Conservation (phyloP, 192 early-diverging fungal genomes). For the Entomortierella lignicola region DNA sequence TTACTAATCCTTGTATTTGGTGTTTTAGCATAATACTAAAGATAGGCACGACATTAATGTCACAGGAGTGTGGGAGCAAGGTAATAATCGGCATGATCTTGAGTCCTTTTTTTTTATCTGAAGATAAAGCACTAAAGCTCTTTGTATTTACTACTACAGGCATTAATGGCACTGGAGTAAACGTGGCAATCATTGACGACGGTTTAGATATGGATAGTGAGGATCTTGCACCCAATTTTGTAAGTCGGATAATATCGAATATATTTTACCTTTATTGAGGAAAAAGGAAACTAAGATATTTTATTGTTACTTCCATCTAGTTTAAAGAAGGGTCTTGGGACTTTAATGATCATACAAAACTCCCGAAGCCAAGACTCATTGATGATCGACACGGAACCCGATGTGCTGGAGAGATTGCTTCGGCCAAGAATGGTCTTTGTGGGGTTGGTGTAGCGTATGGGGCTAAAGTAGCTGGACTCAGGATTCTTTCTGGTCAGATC, state of each 20-base stretch:
- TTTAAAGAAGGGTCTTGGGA: constrained; percentile 91
- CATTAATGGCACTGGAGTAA: constrained; percentile 91
- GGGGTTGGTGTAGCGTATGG: constrained; percentile 94
- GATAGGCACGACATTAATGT: constrained; percentile 91
- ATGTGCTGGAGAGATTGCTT: constrained; percentile 98
- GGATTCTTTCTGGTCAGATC: constrained; percentile 89
- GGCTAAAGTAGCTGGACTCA: constrained; percentile 86
- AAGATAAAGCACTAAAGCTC: too few species aligned
- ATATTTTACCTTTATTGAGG: not conserved
- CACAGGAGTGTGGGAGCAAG: too few species aligned
- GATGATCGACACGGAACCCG: constrained; percentile 96
- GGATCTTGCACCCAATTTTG: constrained; percentile 91
- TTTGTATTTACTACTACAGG: constrained; percentile 67
- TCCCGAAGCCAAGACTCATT: constrained; percentile 77
- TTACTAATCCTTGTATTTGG: too few species aligned
- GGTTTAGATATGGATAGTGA: constrained; percentile 88
- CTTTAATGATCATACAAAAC: constrained; percentile 83
- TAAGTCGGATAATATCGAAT: constrained; percentile 67
- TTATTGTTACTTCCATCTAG: constrained; percentile 51
- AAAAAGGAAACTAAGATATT: not conserved
- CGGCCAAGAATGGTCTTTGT: constrained; percentile 90
- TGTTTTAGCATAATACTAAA: constrained; percentile 36
- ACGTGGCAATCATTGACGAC: constrained; percentile 95
- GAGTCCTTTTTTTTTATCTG: too few species aligned
- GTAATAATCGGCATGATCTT: constrained; percentile 76